These are phyloP conservation scores for Euphrasia confusa DNA, from an alignment of 257 asterid species.

Conservation along the genomic window DNA sequence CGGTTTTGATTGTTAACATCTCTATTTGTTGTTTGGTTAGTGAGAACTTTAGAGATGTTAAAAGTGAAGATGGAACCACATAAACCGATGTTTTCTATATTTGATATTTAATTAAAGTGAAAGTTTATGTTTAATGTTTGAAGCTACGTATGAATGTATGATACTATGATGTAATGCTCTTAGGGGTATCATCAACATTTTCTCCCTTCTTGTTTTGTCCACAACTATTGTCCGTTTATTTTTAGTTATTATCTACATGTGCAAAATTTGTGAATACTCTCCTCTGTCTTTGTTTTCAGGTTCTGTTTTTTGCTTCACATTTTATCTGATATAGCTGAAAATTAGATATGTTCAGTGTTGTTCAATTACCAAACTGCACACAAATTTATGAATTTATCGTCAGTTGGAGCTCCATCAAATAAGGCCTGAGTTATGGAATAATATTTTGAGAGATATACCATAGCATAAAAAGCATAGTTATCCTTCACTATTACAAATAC, in stretches of 20 bases:
- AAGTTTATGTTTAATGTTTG: background rate
- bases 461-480: background rate
- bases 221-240: background rate
- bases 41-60: too few species aligned
- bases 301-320: background rate
- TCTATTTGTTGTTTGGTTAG: too few species aligned
- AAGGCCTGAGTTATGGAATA: background rate
- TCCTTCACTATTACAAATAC: background rate
- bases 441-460: background rate
- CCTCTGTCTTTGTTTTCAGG: background rate
- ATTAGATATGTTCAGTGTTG: background rate
- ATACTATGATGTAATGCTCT: too few species aligned
- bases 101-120: background rate
- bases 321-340: background rate
- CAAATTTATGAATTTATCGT: background rate
- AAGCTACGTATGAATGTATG: too few species aligned
- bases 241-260: background rate
- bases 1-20: background rate
- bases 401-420: background rate
- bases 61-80: slow-evolving; percentile 12
- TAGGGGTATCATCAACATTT: background rate
- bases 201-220: background rate
- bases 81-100: background rate
- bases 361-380: background rate
- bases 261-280: slow-evolving; percentile 6